Percentiles rank a stretch among this genome's conserved stretches.
phyloP scores from a whole-genome alignment of 1,284 basidiomycete species.

The Takashimella tepidaria region DNA sequence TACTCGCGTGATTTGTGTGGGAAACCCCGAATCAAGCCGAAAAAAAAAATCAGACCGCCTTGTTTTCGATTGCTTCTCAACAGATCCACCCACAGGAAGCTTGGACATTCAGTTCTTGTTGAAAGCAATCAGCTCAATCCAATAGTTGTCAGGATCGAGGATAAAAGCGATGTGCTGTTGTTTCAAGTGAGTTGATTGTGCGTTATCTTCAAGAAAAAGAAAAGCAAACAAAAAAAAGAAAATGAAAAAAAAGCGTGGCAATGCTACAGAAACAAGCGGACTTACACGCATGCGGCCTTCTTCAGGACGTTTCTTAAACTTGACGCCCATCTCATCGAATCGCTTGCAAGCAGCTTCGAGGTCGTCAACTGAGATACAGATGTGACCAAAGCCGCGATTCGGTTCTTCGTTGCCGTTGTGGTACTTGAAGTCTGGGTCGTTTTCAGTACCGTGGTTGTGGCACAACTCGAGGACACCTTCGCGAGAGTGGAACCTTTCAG shows the following conservation, averaged over 20 bases:
- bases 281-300: slow-evolving; percentile 83
- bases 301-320: slow-evolving; percentile 80
- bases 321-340: slow-evolving; percentile 74
- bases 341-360: slow-evolving; percentile 76
- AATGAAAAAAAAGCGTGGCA: background rate
- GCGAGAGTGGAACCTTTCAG: slow-evolving; percentile 32
- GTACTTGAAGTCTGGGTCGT: slow-evolving; percentile 70
- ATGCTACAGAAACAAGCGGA: slow-evolving; percentile 62
- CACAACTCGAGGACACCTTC: slow-evolving; percentile 71
- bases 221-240: background rate
- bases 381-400: slow-evolving; percentile 76
- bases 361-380: slow-evolving; percentile 72
- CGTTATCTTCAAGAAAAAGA: background rate
- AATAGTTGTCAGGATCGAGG: slow-evolving; percentile 72
- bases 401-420: slow-evolving; percentile 78
- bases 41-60: too few species aligned
- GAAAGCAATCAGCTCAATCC: slow-evolving; percentile 51
- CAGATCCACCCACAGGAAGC: too few species aligned
- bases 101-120: background rate
- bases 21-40: too few species aligned
- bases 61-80: too few species aligned
- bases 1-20: too few species aligned
- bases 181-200: slow-evolving; percentile 1
- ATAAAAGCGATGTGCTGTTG: slow-evolving; percentile 66
- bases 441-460: slow-evolving; percentile 85